These are phyloP conservation scores for Penicillium tannophilum DNA, from an alignment of 495 filamentous ascomycete species.

Conservation along the genomic window DNA sequence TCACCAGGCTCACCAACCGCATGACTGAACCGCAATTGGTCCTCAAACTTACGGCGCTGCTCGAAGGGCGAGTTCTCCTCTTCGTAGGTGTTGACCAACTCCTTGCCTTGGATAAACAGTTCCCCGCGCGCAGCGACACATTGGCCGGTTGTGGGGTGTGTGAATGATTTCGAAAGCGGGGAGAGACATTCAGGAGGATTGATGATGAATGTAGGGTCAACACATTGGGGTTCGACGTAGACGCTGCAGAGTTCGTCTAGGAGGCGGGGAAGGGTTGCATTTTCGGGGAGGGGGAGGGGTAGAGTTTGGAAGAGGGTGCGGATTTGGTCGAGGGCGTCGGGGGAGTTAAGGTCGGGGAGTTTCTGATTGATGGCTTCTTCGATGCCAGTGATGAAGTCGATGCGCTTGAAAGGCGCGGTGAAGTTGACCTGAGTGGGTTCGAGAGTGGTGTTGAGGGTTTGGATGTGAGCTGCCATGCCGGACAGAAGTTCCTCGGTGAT, in stretches of 20 bases:
- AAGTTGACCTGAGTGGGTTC: slow-evolving; percentile 58
- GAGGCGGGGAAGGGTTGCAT: slow-evolving; percentile 72
- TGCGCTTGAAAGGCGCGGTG: slow-evolving; percentile 59
- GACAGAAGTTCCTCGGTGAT: slow-evolving; percentile 70
- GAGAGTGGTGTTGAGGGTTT: slow-evolving; percentile 48
- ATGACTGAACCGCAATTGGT: slow-evolving; percentile 53
- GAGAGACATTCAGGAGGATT: slow-evolving; percentile 91
- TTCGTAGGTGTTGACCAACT: slow-evolving; percentile 94
- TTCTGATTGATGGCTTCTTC: slow-evolving; percentile 62
- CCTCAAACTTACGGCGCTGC: slow-evolving; percentile 80
- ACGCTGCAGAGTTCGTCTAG: slow-evolving; percentile 77
- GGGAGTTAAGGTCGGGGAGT: slow-evolving; percentile 67
- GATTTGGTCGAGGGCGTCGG: slow-evolving; percentile 58
- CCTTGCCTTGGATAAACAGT: slow-evolving; percentile 77
- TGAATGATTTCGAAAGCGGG: slow-evolving; percentile 86
- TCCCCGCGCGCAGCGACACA: slow-evolving; percentile 78
- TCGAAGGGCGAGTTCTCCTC: slow-evolving; percentile 93
- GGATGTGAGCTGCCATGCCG: slow-evolving; percentile 56
- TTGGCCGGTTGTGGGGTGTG: slow-evolving; percentile 61
- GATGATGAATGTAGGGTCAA: slow-evolving; percentile 81
- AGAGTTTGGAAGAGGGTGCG: slow-evolving; percentile 58
- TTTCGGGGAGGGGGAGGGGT: slow-evolving; percentile 51
- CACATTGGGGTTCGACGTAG: slow-evolving; percentile 75
- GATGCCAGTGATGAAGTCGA: slow-evolving; percentile 83
- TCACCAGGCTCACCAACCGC: slow-evolving; percentile 39